These are phyloP conservation scores for Biscogniauxia mediterranea DNA, from an alignment of 2,329 filamentous ascomycete genomes.

Conservation along the genomic window DNA sequence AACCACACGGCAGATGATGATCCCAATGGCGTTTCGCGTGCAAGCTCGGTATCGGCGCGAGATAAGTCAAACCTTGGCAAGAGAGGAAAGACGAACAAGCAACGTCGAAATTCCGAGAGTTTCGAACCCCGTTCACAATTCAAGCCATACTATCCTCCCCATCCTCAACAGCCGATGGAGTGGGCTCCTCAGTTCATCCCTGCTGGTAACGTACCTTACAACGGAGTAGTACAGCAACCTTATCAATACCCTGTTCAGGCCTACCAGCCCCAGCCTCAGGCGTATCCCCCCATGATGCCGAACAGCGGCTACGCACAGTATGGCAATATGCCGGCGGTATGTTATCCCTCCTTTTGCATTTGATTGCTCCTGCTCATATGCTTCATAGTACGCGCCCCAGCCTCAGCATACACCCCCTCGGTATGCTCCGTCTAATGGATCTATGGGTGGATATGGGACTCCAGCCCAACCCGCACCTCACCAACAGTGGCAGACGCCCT, in stretches of 20 bases:
- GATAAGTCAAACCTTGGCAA: constrained; percentile 72
- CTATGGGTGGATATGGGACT: constrained; percentile 35
- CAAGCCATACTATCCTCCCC: constrained; percentile 61
- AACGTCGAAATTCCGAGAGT: constrained; percentile 61
- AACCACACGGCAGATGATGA: constrained; percentile 58
- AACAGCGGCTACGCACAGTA: constrained; percentile 46
- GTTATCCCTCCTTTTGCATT: constrained; percentile 26
- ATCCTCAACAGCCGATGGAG: constrained; percentile 48
- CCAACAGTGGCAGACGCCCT: constrained; percentile 35
- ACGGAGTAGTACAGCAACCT: constrained; percentile 44
- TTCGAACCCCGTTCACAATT: constrained; percentile 69
- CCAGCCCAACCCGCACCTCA: constrained; percentile 34
- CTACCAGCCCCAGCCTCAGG: constrained; percentile 44
- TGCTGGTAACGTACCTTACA: constrained; percentile 42
- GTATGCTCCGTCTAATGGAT: constrained; percentile 36
- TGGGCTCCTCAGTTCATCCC: constrained; percentile 59
- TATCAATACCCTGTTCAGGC: constrained; percentile 47
- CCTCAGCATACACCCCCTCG: constrained; percentile 32
- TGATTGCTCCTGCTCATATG: constrained; percentile 30
- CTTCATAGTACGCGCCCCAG: constrained; percentile 36
- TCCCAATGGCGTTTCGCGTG: constrained; percentile 75
- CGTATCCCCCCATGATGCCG: constrained; percentile 44
- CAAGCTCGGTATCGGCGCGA: constrained; percentile 81
- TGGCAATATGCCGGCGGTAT: constrained; percentile 44
- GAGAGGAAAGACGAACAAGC: constrained; percentile 63